Evolutionary conservation across 163 green algal species (phyloP).

Genomic region (Scenedesmus sp.): DNA sequence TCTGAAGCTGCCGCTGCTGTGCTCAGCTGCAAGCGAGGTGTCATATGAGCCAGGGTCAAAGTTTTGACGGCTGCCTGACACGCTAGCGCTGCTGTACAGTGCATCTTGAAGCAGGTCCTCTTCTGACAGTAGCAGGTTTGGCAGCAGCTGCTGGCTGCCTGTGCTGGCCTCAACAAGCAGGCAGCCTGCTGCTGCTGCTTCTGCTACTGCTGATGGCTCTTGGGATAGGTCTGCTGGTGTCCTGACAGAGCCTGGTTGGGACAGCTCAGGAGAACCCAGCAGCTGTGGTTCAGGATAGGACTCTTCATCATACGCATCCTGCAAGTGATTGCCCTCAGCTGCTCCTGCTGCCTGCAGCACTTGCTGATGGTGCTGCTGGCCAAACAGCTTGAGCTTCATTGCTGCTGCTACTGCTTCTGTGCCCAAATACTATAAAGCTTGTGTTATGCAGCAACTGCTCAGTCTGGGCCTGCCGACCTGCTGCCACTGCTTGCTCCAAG

Average conservation of each 20-base stretch:
- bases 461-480: not conserved
- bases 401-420: slow-evolving; percentile 1
- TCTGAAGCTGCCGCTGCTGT: no score
- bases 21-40: no score
- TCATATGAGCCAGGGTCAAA: not conserved
- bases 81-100: not conserved
- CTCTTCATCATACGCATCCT: not conserved
- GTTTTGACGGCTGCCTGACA: not conserved
- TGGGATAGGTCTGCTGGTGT: not conserved
- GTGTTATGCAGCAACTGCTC: not conserved
- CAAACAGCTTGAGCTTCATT: not conserved
- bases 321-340: not conserved
- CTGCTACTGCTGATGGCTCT: not conserved
- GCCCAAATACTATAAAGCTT: not conserved
- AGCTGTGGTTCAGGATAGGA: not conserved
- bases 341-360: not conserved
- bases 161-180: not conserved
- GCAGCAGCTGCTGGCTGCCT: slow-evolving; percentile 10
- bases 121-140: slow-evolving; percentile 18
- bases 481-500: not conserved
- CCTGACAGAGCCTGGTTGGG: not conserved
- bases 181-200: slow-evolving; percentile 1
- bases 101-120: not conserved
- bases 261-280: not conserved
- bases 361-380: not conserved